phyloP scores from a whole-genome alignment of 257 asterid genomes.

The Jasminum sambac region DNA sequence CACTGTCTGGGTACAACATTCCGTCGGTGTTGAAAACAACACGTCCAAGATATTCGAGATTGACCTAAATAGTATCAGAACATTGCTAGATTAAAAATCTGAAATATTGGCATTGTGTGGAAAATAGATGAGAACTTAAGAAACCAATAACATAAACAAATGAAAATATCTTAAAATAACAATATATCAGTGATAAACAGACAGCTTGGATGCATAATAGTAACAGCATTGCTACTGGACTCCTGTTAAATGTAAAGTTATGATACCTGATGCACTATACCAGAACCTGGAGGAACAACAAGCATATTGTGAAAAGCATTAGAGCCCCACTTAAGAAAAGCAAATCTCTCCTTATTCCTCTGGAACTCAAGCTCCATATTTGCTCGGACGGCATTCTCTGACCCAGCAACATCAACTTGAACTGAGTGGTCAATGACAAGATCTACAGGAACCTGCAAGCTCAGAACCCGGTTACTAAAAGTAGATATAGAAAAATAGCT shows the following conservation, averaged over 20 bases:
- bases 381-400: slow-evolving; percentile 90
- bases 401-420: slow-evolving; percentile 90
- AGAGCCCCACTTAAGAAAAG: slow-evolving; percentile 98
- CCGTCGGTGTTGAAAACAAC: slow-evolving; percentile 87
- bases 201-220: neutral
- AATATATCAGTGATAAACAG: slow-evolving; percentile 3
- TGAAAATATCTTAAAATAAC: slow-evolving; percentile 15
- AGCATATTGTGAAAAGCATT: slow-evolving; percentile 94
- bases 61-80: slow-evolving; percentile 52
- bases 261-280: slow-evolving; percentile 93
- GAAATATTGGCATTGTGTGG: neutral
- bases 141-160: neutral
- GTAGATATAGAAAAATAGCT: slow-evolving; percentile 1
- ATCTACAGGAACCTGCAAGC: slow-evolving; percentile 90
- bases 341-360: slow-evolving; percentile 96
- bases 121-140: slow-evolving; percentile 5
- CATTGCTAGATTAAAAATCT: slow-evolving; percentile 3
- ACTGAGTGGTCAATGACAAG: slow-evolving; percentile 96
- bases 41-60: slow-evolving; percentile 92
- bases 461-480: slow-evolving; percentile 23
- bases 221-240: neutral
- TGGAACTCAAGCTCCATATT: slow-evolving; percentile 92
- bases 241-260: slow-evolving; percentile 17
- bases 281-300: slow-evolving; percentile 99
- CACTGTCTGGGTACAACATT: slow-evolving; percentile 89